Evolutionary conservation across 148 eudicot species (phyloP).

Genomic region (Chenopodium berlandieri): DNA sequence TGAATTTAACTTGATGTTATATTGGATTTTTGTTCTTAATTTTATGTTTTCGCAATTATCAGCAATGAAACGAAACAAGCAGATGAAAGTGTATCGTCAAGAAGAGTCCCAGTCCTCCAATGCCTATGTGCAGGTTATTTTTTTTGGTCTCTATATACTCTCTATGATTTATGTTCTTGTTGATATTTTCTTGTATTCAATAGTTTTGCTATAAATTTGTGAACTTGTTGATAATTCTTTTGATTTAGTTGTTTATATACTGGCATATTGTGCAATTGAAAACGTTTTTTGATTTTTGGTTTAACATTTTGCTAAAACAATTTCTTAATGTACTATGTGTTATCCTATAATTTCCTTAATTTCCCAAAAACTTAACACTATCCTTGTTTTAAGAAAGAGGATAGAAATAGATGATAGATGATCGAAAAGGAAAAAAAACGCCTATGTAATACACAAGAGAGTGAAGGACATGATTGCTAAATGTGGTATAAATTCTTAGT

Average conservation of each 20-base stretch:
- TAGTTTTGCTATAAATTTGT: background rate
- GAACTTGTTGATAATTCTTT: background rate
- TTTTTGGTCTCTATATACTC: background rate
- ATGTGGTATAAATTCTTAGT: no score
- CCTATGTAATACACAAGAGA: no score
- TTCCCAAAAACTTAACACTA: no score
- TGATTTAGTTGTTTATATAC: background rate
- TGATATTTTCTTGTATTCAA: no score
- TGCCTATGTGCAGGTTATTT: background rate
- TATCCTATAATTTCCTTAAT: no score
- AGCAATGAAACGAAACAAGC: background rate
- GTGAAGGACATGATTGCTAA: no score
- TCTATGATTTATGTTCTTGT: background rate
- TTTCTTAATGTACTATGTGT: no score
- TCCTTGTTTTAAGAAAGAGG: no score
- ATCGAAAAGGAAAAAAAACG: no score
- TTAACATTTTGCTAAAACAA: background rate
- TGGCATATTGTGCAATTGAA: background rate
- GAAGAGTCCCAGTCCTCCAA: background rate
- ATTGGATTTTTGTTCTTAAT: background rate
- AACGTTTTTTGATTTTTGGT: background rate
- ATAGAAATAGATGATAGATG: no score
- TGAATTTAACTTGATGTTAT: no score
- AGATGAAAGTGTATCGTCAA: background rate
- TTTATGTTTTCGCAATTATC: background rate